These are phyloP conservation scores for Buxus sempervirens DNA, from an alignment of 164 flowering plant species.

Conservation along the genomic window DNA sequence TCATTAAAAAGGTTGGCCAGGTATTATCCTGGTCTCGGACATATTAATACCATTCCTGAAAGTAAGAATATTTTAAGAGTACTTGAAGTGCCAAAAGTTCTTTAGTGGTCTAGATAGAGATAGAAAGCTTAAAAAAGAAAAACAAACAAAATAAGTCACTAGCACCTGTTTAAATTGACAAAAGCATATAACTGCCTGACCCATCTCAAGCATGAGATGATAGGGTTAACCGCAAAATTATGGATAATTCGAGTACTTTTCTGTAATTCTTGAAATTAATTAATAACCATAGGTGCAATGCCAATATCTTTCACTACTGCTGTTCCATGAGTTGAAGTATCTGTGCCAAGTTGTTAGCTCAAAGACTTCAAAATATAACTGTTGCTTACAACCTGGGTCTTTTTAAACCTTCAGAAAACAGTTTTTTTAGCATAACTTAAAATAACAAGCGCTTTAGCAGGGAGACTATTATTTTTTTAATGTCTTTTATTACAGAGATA, in stretches of 20 bases:
- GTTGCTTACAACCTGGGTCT: too few species aligned
- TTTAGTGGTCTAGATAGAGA: background rate
- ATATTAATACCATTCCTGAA: background rate
- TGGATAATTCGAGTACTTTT: background rate
- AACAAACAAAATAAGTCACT: too few species aligned
- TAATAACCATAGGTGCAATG: background rate
- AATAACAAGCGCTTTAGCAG: background rate
- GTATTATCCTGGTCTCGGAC: too few species aligned
- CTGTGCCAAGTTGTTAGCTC: background rate
- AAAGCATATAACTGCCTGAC: background rate
- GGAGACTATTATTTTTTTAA: background rate
- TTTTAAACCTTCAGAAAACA: background rate
- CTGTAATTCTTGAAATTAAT: background rate
- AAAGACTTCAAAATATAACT: too few species aligned
- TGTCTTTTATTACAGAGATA: background rate
- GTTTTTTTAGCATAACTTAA: background rate
- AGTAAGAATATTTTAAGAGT: background rate
- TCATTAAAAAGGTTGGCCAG: too few species aligned
- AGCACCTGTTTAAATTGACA: too few species aligned
- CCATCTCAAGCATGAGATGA: background rate
- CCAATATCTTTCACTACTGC: background rate
- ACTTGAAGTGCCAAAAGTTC: background rate
- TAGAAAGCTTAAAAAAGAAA: background rate
- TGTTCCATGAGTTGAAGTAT: background rate
- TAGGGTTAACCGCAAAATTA: background rate